Conservation (phyloP, 139 green algal species). For the Chlamydomonas schloesseri region DNA sequence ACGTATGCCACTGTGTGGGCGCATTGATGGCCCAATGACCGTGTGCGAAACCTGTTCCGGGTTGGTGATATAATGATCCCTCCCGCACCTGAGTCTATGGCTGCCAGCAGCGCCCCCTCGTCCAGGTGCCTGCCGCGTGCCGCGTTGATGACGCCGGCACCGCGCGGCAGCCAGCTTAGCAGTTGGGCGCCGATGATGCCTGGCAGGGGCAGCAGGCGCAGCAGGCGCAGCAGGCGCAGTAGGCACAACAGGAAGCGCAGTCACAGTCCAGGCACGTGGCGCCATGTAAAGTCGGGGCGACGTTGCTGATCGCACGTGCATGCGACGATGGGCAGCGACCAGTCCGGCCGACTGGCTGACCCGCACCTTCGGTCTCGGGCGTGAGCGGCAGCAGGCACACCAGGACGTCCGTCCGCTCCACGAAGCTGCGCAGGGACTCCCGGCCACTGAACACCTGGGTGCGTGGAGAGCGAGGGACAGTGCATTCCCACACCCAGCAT, state of each 20-base stretch:
- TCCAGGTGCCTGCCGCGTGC: constrained; percentile 69
- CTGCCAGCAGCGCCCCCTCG: constrained; percentile 63
- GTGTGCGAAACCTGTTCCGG: too few relatives aligned
- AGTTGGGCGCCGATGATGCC: constrained; percentile 64
- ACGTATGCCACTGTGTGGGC: too few relatives aligned
- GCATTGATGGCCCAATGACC: too few relatives aligned
- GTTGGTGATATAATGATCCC: too few relatives aligned
- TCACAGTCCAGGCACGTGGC: too few relatives aligned
- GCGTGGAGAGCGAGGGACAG: too few relatives aligned
- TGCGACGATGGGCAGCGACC: too few relatives aligned
- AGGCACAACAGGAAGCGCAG: not conserved
- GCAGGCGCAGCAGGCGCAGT: too few relatives aligned
- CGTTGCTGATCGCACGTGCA: too few relatives aligned
- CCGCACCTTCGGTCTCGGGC: constrained; percentile 52
- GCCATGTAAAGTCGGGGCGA: too few relatives aligned
- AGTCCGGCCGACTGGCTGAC: not conserved
- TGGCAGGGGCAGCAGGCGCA: not conserved
- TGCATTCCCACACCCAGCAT: too few relatives aligned
- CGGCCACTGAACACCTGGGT: constrained; percentile 33
- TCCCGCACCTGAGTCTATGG: constrained; percentile 51
- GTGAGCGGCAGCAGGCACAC: constrained; percentile 76
- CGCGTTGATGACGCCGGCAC: constrained; percentile 68
- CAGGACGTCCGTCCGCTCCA: constrained; percentile 56
- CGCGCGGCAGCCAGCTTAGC: constrained; percentile 63
- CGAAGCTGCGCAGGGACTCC: constrained; percentile 57